Conservation (phyloP, 768 basidiomycete species). For the Lactarius tabidus region DNA sequence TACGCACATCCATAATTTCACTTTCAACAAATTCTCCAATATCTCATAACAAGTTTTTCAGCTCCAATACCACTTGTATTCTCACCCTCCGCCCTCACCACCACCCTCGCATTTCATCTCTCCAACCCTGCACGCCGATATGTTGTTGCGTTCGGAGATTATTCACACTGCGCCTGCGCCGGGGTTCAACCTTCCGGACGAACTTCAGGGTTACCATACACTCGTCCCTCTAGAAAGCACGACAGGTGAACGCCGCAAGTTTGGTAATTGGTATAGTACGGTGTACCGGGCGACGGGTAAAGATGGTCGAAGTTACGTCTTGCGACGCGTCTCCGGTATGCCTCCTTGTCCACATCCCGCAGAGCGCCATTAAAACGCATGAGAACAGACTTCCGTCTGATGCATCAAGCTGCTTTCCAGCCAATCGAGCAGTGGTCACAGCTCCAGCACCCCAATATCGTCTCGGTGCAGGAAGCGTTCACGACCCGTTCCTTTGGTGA, state of each 20-base stretch:
- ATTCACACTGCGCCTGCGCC: constrained; percentile 35
- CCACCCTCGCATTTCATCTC: constrained; percentile 74
- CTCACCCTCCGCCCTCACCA: constrained; percentile 58
- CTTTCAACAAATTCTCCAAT: neutral
- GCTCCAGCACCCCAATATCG: constrained; percentile 81
- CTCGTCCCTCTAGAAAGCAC: constrained; percentile 72
- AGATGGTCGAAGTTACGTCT: constrained; percentile 73
- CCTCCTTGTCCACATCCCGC: constrained; percentile 12
- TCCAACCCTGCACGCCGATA: constrained; percentile 62
- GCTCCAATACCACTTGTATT: constrained; percentile 94
- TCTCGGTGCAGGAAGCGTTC: constrained; percentile 85
- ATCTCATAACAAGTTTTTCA: constrained; percentile 32
- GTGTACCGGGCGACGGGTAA: constrained; percentile 79
- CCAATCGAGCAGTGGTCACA: constrained; percentile 83
- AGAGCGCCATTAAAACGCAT: neutral
- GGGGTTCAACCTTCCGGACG: constrained; percentile 69
- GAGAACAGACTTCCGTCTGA: constrained; percentile 71
- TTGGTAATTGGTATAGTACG: constrained; percentile 78
- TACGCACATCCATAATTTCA: constrained; percentile 31
- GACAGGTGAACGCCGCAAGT: constrained; percentile 60
- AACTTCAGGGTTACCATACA: constrained; percentile 87
- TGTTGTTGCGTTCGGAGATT: constrained; percentile 49
- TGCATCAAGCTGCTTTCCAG: constrained; percentile 74
- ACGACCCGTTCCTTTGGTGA: constrained; percentile 92
- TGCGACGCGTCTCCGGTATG: constrained; percentile 87